These are phyloP conservation scores for Gossypium thurberi DNA, from an alignment of 345 rosid species.

Conservation along the genomic window DNA sequence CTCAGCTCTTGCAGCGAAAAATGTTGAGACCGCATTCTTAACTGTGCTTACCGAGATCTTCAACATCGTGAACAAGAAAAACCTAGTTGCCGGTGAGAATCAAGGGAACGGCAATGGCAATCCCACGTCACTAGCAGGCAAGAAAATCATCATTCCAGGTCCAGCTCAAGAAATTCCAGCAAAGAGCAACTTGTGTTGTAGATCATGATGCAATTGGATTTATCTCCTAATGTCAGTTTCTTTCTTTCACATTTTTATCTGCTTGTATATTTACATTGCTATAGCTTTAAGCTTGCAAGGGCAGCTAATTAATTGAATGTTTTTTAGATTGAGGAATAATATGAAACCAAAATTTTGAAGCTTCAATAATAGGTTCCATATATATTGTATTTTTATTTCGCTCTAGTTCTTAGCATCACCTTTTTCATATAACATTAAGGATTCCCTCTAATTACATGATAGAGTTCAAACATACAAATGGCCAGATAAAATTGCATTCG, in stretches of 20 bases:
- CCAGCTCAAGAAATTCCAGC: conserved; percentile 59
- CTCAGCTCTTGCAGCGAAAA: conserved; percentile 58
- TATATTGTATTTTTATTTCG: no score
- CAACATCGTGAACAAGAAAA: conserved; percentile 65
- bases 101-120: conserved; percentile 40
- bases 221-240: conserved; percentile 1
- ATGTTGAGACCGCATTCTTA: conserved; percentile 58
- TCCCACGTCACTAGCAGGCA: conserved; percentile 50
- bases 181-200: conserved; percentile 54
- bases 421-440: no score
- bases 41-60: conserved; percentile 66
- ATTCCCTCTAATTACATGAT: neutral
- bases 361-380: neutral
- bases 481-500: neutral
- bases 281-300: conserved; percentile 5
- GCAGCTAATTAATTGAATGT: conserved; percentile 18
- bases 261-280: conserved; percentile 19
- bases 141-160: conserved; percentile 61
- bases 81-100: conserved; percentile 43
- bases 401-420: no score
- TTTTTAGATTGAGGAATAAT: neutral
- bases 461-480: neutral
- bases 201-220: conserved; percentile 28
- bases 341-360: conserved; percentile 1
- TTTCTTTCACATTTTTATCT: conserved; percentile 18